Percentiles rank a stretch among this genome's conserved stretches.
Evolutionary conservation across 352 stramenopile species (phyloP).

Genomic region (Pythium myriotylum): DNA sequence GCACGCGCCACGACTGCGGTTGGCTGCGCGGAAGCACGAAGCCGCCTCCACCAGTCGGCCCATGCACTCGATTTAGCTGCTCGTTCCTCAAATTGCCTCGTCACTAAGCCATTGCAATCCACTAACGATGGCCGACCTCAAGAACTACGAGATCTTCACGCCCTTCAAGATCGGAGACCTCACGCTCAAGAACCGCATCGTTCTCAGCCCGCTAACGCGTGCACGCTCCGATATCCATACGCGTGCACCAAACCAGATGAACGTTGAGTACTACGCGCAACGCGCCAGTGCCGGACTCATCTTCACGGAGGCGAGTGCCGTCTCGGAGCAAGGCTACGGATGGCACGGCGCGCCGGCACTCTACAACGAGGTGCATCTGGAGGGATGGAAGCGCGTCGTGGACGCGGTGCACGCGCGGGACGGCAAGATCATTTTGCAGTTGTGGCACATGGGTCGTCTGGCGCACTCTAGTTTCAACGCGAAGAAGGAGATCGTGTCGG

Average conservation of each 20-base stretch:
- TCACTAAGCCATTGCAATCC: not conserved
- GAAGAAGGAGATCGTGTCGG: conserved; percentile 37
- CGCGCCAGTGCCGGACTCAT: conserved; percentile 32
- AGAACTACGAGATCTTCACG: conserved; percentile 35
- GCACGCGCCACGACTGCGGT: no score
- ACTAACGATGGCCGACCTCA: conserved; percentile 3
- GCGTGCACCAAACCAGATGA: not conserved
- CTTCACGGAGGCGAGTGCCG: conserved; percentile 30
- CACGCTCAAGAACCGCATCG: conserved; percentile 36
- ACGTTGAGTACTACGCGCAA: conserved; percentile 16
- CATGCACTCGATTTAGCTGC: no score
- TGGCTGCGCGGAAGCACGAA: no score
- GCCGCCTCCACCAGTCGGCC: no score
- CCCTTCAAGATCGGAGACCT: not conserved
- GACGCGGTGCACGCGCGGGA: not conserved
- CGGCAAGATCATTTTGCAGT: conserved; percentile 46
- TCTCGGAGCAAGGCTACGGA: conserved; percentile 11
- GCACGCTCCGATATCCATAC: conserved; percentile 2
- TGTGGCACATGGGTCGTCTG: conserved; percentile 69
- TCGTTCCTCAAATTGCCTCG: no score
- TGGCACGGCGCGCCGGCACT: conserved; percentile 35
- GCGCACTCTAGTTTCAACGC: conserved; percentile 40
- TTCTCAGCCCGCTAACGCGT: conserved; percentile 39
- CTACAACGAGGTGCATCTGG: conserved; percentile 18
- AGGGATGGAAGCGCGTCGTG: not conserved